A percentile compares a stretch with the other conserved stretches of the same genome.
Conservation (phyloP, 2,329 filamentous ascomycete genomes). For the Boeremia lycopersici region DNA sequence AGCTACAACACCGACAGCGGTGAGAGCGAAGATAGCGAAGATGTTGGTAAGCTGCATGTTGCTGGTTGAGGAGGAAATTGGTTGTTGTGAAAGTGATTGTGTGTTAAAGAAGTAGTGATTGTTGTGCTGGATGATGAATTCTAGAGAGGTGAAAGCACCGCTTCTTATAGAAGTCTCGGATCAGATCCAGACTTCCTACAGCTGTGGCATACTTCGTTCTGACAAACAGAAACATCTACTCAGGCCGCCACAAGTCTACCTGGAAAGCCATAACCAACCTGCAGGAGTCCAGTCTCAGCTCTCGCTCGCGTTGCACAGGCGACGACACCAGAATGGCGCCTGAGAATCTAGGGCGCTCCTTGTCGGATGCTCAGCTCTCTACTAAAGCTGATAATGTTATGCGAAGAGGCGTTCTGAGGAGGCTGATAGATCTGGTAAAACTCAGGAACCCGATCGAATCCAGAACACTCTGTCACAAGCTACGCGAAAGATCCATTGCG, state of each 20-base stretch:
- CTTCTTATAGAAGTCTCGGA: neutral
- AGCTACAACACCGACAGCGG: neutral
- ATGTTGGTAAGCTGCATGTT: constrained; percentile 1
- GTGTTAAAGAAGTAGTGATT: neutral
- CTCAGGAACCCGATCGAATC: neutral
- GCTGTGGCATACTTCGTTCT: neutral
- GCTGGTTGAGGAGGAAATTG: neutral
- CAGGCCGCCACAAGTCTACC: neutral
- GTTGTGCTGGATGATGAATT: neutral
- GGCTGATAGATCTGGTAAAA: neutral
- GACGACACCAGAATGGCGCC: neutral
- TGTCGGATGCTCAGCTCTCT: neutral
- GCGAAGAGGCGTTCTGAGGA: neutral
- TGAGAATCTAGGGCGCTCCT: neutral
- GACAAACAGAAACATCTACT: neutral
- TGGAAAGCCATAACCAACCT: neutral
- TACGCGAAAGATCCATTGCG: neutral
- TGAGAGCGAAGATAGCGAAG: neutral
- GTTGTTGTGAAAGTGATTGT: neutral
- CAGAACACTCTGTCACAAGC: neutral
- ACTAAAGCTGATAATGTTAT: neutral
- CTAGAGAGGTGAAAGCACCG: neutral
- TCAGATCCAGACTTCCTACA: neutral
- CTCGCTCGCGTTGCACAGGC: neutral
- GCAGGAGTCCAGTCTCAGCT: neutral